A percentile compares a stretch with the other conserved stretches of the same genome.
phyloP scores from a whole-genome alignment of 257 asterid species.

The Nemophila menziesii region DNA sequence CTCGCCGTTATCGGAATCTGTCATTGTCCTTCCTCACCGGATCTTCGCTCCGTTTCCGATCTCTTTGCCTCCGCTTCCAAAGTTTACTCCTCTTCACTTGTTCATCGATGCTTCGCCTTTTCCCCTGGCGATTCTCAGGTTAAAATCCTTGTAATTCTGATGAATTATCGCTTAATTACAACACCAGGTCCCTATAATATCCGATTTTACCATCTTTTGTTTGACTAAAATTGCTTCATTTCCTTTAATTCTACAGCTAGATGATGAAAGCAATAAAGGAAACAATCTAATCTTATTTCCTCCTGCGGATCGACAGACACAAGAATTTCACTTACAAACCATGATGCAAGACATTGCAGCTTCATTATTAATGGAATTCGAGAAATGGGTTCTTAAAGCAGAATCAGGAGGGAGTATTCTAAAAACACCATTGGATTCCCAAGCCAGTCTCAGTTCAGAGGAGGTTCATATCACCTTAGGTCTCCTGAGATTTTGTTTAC shows the following conservation, averaged over 20 bases:
- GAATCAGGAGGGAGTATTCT: conserved; percentile 91
- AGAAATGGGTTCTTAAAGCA: conserved; percentile 89
- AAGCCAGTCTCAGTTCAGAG: conserved; percentile 99
- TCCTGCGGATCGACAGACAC: conserved; percentile 91
- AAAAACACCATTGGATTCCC: conserved; percentile 98
- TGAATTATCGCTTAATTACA: not conserved
- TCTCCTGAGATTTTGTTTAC: conserved; percentile 31
- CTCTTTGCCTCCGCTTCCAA: conserved; percentile 52
- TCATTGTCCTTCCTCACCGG: conserved; percentile 88
- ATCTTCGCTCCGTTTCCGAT: conserved; percentile 54
- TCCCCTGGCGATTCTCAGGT: conserved; percentile 92
- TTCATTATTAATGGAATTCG: conserved; percentile 87
- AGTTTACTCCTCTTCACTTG: conserved; percentile 75
- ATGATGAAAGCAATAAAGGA: conserved; percentile 74
- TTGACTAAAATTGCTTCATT: conserved; percentile 6
- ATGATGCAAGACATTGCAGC: conserved; percentile 99
- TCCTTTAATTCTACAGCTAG: conserved; percentile 44
- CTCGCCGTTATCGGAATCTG: conserved; percentile 78
- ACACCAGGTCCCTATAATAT: no score
- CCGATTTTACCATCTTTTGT: no score
- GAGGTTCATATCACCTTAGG: conserved; percentile 86
- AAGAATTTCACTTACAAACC: conserved; percentile 86
- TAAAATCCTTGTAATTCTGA: not conserved
- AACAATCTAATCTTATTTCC: conserved; percentile 74
- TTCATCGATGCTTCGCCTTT: conserved; percentile 83